A percentile compares a stretch with the other conserved stretches of the same genome.
phyloP scores from a whole-genome alignment of 305 asterid species.

The Fraxinus xanthoxyloides region DNA sequence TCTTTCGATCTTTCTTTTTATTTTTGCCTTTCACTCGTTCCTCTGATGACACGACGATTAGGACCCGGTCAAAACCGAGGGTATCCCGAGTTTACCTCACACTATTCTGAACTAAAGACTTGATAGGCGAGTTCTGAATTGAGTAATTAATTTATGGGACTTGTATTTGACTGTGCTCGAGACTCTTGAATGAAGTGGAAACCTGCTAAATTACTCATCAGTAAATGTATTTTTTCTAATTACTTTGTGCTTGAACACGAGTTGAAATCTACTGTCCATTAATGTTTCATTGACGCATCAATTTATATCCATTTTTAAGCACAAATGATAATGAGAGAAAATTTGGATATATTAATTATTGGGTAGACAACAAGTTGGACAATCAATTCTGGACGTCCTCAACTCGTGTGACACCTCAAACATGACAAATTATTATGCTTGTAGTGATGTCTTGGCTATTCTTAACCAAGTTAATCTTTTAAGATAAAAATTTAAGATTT shows the following conservation, averaged over 20 bases:
- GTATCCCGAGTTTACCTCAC: conserved; percentile 5
- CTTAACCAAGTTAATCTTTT: background rate
- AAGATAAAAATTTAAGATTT: background rate
- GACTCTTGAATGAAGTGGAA: conserved; percentile 49
- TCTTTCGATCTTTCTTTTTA: background rate
- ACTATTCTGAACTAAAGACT: conserved; percentile 10
- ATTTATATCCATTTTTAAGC: background rate
- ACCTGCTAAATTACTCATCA: conserved; percentile 22
- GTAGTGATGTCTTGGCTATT: background rate
- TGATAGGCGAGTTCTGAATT: conserved; percentile 20
- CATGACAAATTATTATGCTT: background rate
- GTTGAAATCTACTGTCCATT: background rate
- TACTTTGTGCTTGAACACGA: background rate
- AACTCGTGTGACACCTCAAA: background rate
- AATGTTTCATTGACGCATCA: background rate
- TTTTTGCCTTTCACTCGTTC: background rate
- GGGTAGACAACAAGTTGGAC: background rate
- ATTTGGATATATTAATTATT: background rate
- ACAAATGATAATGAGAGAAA: background rate
- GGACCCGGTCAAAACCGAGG: conserved; percentile 4
- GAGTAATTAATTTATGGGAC: conserved; percentile 21
- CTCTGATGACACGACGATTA: background rate
- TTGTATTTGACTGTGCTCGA: conserved; percentile 48
- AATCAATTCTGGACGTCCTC: background rate
- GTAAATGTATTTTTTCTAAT: background rate